These are phyloP conservation scores for Neostapfia colusana DNA, from an alignment of 176 grass and related monocot species.

Conservation along the genomic window DNA sequence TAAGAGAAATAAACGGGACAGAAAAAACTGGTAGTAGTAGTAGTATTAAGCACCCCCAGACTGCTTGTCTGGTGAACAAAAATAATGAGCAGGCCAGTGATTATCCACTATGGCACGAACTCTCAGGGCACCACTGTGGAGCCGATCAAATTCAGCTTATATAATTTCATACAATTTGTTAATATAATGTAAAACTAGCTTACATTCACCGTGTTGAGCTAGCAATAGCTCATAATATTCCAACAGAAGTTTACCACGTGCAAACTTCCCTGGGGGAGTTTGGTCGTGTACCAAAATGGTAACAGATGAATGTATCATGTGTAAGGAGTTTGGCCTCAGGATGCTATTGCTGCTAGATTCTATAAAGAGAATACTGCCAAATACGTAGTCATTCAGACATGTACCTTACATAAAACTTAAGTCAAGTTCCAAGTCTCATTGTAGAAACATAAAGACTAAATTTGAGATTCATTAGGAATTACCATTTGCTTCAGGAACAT, in stretches of 20 bases:
- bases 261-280: neutral
- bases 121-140: neutral
- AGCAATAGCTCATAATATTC: too few species aligned
- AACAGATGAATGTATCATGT: slow-evolving; percentile 17
- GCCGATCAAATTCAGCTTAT: too few species aligned
- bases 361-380: neutral
- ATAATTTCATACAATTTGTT: too few species aligned
- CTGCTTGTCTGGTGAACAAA: neutral
- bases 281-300: neutral
- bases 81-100: neutral
- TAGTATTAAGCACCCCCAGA: too few species aligned
- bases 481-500: slow-evolving; percentile 95
- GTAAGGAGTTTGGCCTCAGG: neutral
- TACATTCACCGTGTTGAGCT: too few species aligned
- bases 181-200: too few species aligned
- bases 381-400: neutral
- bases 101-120: slow-evolving; percentile 14
- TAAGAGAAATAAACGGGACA: neutral
- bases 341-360: slow-evolving; percentile 14
- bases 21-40: neutral
- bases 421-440: neutral
- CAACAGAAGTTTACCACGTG: neutral
- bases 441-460: neutral
- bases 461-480: slow-evolving; percentile 17
- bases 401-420: slow-evolving; percentile 8